These are phyloP conservation scores for Calonectria crousiana DNA, from an alignment of 2,329 filamentous ascomycete genomes.

Conservation along the genomic window DNA sequence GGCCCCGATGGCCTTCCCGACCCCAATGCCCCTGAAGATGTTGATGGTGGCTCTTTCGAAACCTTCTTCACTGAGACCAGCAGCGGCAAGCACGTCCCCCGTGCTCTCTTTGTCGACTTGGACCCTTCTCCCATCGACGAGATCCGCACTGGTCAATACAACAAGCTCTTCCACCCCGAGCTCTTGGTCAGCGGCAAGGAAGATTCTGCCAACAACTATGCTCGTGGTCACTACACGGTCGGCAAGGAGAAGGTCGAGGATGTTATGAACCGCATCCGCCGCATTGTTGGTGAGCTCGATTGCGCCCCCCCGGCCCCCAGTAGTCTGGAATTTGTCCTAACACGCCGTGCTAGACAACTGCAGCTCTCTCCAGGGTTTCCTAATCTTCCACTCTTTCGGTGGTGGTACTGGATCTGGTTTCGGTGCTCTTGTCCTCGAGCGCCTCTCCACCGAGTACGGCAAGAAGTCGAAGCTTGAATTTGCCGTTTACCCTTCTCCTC, in stretches of 20 bases:
- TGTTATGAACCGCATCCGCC: conserved; percentile 77
- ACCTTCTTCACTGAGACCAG: conserved; percentile 82
- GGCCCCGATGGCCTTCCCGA: conserved; percentile 73
- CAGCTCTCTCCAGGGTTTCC: conserved; percentile 78
- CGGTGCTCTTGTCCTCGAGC: conserved; percentile 78
- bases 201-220: conserved; percentile 83
- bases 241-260: conserved; percentile 82
- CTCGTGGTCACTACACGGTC: conserved; percentile 81
- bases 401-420: conserved; percentile 81
- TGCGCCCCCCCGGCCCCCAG: background rate
- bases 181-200: conserved; percentile 80
- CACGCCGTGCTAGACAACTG: conserved; percentile 70
- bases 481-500: conserved; percentile 77
- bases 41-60: conserved; percentile 75
- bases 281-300: conserved; percentile 70
- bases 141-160: conserved; percentile 77
- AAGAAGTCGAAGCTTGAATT: conserved; percentile 86
- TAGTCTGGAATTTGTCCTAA: conserved; percentile 31
- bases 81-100: conserved; percentile 78
- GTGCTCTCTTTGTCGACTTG: conserved; percentile 79
- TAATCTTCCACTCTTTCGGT: conserved; percentile 82
- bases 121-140: conserved; percentile 81
- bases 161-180: conserved; percentile 79
- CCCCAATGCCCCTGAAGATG: conserved; percentile 69
- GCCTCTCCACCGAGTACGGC: conserved; percentile 78